These are phyloP conservation scores for Boletales sp. DNA, from an alignment of 768 basidiomycete species.

Conservation along the genomic window DNA sequence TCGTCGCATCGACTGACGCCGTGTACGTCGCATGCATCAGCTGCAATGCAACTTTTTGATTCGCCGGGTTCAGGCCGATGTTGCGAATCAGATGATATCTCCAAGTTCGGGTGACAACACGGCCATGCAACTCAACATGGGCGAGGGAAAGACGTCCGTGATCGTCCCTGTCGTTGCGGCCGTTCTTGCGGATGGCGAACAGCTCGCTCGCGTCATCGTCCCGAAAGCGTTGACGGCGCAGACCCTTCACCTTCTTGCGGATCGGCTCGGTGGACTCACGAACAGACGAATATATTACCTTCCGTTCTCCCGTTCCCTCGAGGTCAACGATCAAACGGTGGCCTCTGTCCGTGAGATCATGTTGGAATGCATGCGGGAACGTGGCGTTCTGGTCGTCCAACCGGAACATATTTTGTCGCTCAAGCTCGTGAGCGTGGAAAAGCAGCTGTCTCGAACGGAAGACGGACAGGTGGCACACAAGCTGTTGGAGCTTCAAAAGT, in stretches of 20 bases:
- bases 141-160: too few relatives aligned
- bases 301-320: conserved; percentile 42
- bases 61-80: too few relatives aligned
- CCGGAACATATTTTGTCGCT: too few relatives aligned
- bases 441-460: conserved; percentile 8
- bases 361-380: conserved; percentile 34
- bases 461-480: conserved; percentile 8
- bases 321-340: conserved; percentile 16
- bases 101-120: too few relatives aligned
- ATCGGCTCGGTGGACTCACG: too few relatives aligned
- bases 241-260: too few relatives aligned
- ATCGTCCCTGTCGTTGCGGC: conserved; percentile 42
- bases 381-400: too few relatives aligned
- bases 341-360: conserved; percentile 1
- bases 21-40: background rate
- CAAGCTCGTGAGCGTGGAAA: conserved; percentile 29
- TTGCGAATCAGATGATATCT: too few relatives aligned
- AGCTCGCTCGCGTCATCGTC: conserved; percentile 27
- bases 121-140: too few relatives aligned
- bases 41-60: too few relatives aligned
- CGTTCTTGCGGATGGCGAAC: conserved; percentile 39
- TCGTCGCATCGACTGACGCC: background rate
- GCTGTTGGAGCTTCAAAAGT: conserved; percentile 32
- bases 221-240: too few relatives aligned
- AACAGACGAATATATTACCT: conserved; percentile 35